Percentiles rank a stretch among this genome's conserved stretches.
Evolutionary conservation across 768 basidiomycete species (phyloP).

Genomic region (Scleroderma bovista): DNA sequence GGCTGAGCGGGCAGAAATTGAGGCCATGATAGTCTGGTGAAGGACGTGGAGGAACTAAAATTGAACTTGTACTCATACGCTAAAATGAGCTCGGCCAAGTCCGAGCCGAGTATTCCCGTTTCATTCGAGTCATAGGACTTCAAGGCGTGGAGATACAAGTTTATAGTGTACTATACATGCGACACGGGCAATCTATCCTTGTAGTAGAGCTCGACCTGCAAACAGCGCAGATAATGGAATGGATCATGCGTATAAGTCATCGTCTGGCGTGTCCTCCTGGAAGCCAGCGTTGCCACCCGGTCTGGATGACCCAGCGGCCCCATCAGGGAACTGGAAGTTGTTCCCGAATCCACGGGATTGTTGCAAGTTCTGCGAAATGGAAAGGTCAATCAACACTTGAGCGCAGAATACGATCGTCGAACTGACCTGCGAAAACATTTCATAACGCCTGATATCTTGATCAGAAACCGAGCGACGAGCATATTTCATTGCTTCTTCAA

Average conservation of each 20-base stretch:
- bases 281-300: slow-evolving; percentile 78
- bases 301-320: slow-evolving; percentile 31
- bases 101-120: background rate
- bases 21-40: slow-evolving; percentile 44
- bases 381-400: slow-evolving; percentile 6
- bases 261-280: slow-evolving; percentile 81
- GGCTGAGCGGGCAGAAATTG: slow-evolving; percentile 59
- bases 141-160: background rate
- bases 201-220: background rate
- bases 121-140: background rate
- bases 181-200: background rate
- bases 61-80: background rate
- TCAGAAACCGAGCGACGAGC: slow-evolving; percentile 97
- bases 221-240: background rate
- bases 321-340: slow-evolving; percentile 98
- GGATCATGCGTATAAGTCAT: slow-evolving; percentile 80
- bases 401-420: background rate
- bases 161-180: too few species aligned
- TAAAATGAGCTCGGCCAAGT: background rate
- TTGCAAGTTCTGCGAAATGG: slow-evolving; percentile 64
- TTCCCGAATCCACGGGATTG: slow-evolving; percentile 90
- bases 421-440: slow-evolving; percentile 91
- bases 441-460: slow-evolving; percentile 94
- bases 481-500: slow-evolving; percentile 98
- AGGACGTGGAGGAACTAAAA: slow-evolving; percentile 2